These are phyloP conservation scores for Coniella lustricola DNA, from an alignment of 2,329 filamentous ascomycete genomes.

Conservation along the genomic window DNA sequence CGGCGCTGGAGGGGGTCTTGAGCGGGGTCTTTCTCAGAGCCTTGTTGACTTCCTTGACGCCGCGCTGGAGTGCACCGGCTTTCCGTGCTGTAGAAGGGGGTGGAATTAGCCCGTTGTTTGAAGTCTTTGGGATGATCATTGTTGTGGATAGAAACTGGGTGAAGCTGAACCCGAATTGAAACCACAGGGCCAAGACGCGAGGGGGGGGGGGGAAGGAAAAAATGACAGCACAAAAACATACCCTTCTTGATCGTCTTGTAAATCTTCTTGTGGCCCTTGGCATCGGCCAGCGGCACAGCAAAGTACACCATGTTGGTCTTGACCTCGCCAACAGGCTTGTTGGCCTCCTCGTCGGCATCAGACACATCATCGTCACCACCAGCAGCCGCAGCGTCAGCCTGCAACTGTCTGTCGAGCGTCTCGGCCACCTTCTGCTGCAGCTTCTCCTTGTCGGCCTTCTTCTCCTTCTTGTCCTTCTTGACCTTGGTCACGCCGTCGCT, in stretches of 20 bases:
- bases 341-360: conserved; percentile 22
- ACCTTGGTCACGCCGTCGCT: conserved; percentile 46
- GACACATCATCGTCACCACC: conserved; percentile 33
- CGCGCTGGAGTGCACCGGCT: conserved; percentile 90
- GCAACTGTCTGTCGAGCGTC: conserved; percentile 58
- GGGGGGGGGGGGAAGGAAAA: conserved; percentile 8
- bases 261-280: conserved; percentile 66
- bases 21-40: conserved; percentile 85
- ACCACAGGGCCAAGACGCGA: not conserved
- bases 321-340: conserved; percentile 35
- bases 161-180: too few relatives aligned
- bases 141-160: too few relatives aligned
- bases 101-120: conserved; percentile 6
- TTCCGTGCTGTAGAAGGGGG: conserved; percentile 78
- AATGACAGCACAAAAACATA: conserved; percentile 26
- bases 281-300: conserved; percentile 71
- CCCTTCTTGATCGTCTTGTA: conserved; percentile 58
- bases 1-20: conserved; percentile 53
- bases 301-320: conserved; percentile 63
- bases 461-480: conserved; percentile 56
- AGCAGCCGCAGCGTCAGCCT: conserved; percentile 46
- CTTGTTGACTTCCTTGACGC: conserved; percentile 99
- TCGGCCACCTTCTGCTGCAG: conserved; percentile 50
- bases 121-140: too few relatives aligned
- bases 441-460: conserved; percentile 71